Evolutionary conservation across 495 filamentous ascomycete genomes (phyloP).

Genomic region (Neurospora tetrasperma): DNA sequence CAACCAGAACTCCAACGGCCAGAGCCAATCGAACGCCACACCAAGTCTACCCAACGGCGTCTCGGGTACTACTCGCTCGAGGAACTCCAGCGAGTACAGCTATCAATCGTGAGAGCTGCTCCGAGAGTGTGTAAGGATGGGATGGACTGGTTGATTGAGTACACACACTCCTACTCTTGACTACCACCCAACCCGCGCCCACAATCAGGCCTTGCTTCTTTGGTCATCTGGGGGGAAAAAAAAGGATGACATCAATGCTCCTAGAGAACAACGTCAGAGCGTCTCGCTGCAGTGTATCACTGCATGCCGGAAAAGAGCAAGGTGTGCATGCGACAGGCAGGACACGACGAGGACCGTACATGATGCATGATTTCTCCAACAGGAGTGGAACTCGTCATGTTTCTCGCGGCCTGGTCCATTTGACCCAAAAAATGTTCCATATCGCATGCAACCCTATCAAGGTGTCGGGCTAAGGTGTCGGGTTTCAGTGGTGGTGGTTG

Average conservation of each 20-base stretch:
- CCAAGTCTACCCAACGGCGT: slow-evolving; percentile 26
- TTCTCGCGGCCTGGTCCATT: neutral
- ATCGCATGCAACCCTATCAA: neutral
- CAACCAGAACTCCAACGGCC: slow-evolving; percentile 9
- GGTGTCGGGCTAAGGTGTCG: neutral
- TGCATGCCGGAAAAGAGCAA: neutral
- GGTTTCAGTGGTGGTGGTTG: neutral
- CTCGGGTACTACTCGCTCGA: slow-evolving; percentile 5
- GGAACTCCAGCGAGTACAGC: slow-evolving; percentile 9
- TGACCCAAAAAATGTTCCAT: neutral
- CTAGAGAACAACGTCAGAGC: neutral
- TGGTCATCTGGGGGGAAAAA: neutral
- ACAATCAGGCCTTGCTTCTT: neutral
- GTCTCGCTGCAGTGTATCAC: neutral
- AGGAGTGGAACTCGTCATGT: neutral
- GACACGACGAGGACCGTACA: neutral
- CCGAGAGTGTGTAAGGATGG: neutral
- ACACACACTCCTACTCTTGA: neutral
- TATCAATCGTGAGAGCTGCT: slow-evolving; percentile 9
- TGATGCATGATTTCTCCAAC: neutral
- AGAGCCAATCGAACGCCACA: slow-evolving; percentile 12
- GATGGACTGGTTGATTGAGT: neutral
- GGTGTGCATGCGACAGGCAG: neutral
- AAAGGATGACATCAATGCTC: neutral
- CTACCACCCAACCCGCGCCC: neutral